Conservation (phyloP, 2,329 filamentous ascomycete species). For the Stachybotrys elegans region DNA sequence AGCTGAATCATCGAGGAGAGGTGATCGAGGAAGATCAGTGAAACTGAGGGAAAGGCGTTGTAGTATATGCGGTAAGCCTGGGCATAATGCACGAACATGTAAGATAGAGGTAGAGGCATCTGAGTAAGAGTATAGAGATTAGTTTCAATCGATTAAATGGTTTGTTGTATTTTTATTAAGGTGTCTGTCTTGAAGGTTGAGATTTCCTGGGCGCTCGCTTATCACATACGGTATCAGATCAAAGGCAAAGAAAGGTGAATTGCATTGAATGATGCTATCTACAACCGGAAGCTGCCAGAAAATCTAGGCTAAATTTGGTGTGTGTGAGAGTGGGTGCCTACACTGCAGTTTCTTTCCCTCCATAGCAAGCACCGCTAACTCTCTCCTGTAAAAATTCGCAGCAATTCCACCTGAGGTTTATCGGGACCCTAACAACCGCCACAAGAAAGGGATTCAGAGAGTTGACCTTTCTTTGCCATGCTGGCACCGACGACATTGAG, state of each 20-base stretch:
- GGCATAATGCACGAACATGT: background rate
- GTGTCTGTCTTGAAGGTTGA: background rate
- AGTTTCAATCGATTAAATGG: background rate
- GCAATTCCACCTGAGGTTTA: constrained; percentile 4
- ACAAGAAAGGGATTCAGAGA: constrained; percentile 5
- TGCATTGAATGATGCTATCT: background rate
- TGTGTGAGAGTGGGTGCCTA: no score
- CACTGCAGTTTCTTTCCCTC: no score
- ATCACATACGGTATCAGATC: background rate
- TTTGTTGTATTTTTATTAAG: background rate
- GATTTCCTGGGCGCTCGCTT: background rate
- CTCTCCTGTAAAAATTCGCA: constrained; percentile 2
- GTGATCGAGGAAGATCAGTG: background rate
- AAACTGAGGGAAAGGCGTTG: background rate
- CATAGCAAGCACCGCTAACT: no score
- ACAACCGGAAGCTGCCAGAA: no score
- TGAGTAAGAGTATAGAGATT: background rate
- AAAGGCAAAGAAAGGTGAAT: background rate
- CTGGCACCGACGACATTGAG: constrained; percentile 5
- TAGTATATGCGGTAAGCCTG: background rate
- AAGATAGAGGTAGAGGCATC: background rate
- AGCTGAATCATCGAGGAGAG: background rate
- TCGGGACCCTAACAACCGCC: constrained; percentile 5
- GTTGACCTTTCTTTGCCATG: constrained; percentile 5
- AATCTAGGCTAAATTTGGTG: no score